Percentiles rank a stretch among this genome's conserved stretches.
Conservation (phyloP, 1,284 basidiomycete species). For the Naganishia sp. region DNA sequence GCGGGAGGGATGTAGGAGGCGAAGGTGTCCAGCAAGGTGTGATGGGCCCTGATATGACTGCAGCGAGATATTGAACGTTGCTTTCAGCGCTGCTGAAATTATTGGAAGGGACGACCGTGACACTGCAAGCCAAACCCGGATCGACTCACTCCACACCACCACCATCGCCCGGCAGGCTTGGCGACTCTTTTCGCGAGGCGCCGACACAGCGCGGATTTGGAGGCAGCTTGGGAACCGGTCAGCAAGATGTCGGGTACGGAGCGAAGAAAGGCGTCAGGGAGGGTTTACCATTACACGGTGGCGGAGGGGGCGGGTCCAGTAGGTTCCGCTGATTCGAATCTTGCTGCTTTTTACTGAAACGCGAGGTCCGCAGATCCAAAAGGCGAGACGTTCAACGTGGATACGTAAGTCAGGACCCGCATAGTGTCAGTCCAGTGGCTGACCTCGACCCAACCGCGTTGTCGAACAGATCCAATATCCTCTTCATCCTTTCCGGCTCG, state of each 20-base stretch:
- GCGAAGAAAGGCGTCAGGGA: constrained; percentile 30
- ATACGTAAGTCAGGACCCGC: constrained; percentile 50
- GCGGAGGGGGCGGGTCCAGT: constrained; percentile 38
- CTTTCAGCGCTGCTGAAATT: constrained; percentile 71
- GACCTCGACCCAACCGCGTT: constrained; percentile 48
- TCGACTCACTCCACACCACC: constrained; percentile 34
- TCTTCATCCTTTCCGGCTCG: constrained; percentile 89
- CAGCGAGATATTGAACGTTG: not conserved
- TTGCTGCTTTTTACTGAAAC: not conserved
- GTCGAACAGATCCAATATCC: constrained; percentile 80
- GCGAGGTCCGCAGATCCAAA: constrained; percentile 40
- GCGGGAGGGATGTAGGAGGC: constrained; percentile 86
- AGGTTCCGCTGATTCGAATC: not conserved
- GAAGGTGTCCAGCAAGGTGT: constrained; percentile 87
- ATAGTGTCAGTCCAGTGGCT: not conserved
- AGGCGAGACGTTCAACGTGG: constrained; percentile 51
- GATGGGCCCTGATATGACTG: not conserved
- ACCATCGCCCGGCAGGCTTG: not conserved
- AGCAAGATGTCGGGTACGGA: constrained; percentile 2
- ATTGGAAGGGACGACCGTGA: constrained; percentile 86
- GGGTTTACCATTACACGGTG: constrained; percentile 29
- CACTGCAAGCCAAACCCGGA: constrained; percentile 64
- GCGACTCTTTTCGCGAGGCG: not conserved
- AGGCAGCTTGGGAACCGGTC: constrained; percentile 6
- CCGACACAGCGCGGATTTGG: constrained; percentile 25